Base-by-base conservation (phyloP, 768 basidiomycete species). In the Naganishia friedmannii region DNA sequence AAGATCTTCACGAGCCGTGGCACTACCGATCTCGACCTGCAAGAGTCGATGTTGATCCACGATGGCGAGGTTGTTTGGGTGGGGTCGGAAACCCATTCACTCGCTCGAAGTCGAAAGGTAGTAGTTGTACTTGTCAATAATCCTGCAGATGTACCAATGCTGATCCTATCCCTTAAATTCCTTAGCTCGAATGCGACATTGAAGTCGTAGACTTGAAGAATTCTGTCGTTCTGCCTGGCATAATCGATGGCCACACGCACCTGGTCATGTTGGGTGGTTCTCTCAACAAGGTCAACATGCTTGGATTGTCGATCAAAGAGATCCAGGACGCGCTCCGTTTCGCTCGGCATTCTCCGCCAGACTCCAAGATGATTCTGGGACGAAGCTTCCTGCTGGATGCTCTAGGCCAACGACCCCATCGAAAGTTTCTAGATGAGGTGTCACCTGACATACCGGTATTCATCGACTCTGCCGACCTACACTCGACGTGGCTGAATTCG, bases 191-290 rank as follows among this genome's bases (percentile, higher is more conserved):
- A 29, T 21, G 31, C 28, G 19, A 29, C 3, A 12, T 57, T 29
- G 55, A 57, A 34, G 12, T 4, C 3, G 42, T 60, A 13, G 71
- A 70, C 46, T 54, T 74, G 17, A 42, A 67, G 21, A 46, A 72
- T n/a, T 19, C 23, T 21, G 70, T 73, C 29, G 60, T 75, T 19
- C 53, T 75, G 2, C 74, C 74, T 9, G 74, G 72, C 17, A 51
- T 75, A 65, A 70, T 75, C 42, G 74, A 75, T 51, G 72, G 70
- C 3, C 74, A 75, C 51, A 67, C 74, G 2, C 74, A 75, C 39
- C 69, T 75, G 6, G 68, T 58, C 53, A 70, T 72, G 66, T 32
- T 74, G 31, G 74, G 74, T 2, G 60, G 39, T 21, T 42, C 55
- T 34, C 53, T 72, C 53, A 58, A 53, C 34, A 53, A 65, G 39